Evolutionary conservation across 139 green algal genomes (phyloP).

Genomic region (Pedinophyceae sp.): DNA sequence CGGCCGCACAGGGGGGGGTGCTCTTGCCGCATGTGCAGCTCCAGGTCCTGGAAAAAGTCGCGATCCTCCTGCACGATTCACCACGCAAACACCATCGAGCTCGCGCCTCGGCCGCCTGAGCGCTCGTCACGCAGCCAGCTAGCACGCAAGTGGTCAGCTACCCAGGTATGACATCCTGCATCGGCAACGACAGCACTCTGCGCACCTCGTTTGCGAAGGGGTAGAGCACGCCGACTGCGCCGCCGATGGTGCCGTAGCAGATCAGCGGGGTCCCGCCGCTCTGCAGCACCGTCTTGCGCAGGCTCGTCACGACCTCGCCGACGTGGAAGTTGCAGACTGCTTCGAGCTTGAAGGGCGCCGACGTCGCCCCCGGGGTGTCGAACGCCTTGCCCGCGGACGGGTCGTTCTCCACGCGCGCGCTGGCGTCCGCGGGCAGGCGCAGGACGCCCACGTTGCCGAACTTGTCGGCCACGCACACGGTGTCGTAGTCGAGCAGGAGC

Average conservation of each 20-base stretch:
- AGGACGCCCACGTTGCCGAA: conserved; percentile 88
- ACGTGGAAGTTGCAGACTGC: not conserved
- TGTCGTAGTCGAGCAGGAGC: conserved; percentile 91
- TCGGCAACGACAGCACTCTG: not conserved
- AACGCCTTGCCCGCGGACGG: conserved; percentile 79
- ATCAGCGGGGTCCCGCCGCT: conserved; percentile 61
- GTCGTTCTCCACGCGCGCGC: conserved; percentile 85
- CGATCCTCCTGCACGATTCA: too few species aligned
- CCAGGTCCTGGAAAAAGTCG: conserved; percentile 95
- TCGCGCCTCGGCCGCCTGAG: too few species aligned
- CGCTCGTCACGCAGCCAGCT: too few species aligned
- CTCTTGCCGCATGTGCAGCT: conserved; percentile 97
- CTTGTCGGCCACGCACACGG: conserved; percentile 74
- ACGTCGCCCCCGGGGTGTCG: conserved; percentile 46
- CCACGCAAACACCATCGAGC: too few species aligned
- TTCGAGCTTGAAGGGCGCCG: conserved; percentile 73
- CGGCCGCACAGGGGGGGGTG: conserved; percentile 70
- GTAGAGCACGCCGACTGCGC: conserved; percentile 68
- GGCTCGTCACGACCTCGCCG: not conserved
- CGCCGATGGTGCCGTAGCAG: conserved; percentile 73
- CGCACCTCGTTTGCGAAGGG: too few species aligned
- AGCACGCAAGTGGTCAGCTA: too few species aligned
- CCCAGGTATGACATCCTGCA: too few species aligned
- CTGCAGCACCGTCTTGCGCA: conserved; percentile 14
- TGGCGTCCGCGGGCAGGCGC: conserved; percentile 71